Base-by-base conservation (phyloP, 345 rosid species). In the Melaleuca alternifolia region DNA sequence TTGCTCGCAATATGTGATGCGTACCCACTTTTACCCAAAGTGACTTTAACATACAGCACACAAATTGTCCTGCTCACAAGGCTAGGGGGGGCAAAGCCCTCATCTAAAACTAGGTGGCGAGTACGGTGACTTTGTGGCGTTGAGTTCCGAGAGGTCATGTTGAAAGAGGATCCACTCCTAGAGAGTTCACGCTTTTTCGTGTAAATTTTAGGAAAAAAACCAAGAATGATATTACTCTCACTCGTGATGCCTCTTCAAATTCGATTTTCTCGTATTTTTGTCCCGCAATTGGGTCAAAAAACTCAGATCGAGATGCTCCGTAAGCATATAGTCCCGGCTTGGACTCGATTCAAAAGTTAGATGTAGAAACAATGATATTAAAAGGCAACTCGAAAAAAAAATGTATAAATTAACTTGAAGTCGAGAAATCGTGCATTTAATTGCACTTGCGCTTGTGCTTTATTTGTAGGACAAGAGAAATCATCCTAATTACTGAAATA, bases 241-340 rank as follows among this genome's bases (percentile, higher is more conserved):
- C 77, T 15, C 1, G 6, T 8, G 3, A 7, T 6, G 6, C 28
- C 15, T 6, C 11, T 3, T 65, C 5, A 6, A 30, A 9, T 33
- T 65, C 0, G 7, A 30, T 30, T 16, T n/a, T 18, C 46, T 33
- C 7, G 16, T 15, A n/a, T 16, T 21, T 9, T 7, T 18, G 3
- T 62, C 0, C 41, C 21, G 2, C 41, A 0, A 30, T 30, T 28
- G 46, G 33, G 48, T 37, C 26, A 3, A 18, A 5, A 37, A 37
- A 9, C 79, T 33, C 48, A 9, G 8, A 18, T 71, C 10, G 13
- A 37, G 33, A 30, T 46, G 11, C 57, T 23, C 6, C 18, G 33
- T 5, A 23, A 2, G 24, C 0, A 16, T 2, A 4, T 4, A 71
- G 2, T 20, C 26, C 6, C 0, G 1, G 41, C 24, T 71, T 1